phyloP scores from a whole-genome alignment of 1,284 basidiomycete species.

The Puccinia brachypodii region DNA sequence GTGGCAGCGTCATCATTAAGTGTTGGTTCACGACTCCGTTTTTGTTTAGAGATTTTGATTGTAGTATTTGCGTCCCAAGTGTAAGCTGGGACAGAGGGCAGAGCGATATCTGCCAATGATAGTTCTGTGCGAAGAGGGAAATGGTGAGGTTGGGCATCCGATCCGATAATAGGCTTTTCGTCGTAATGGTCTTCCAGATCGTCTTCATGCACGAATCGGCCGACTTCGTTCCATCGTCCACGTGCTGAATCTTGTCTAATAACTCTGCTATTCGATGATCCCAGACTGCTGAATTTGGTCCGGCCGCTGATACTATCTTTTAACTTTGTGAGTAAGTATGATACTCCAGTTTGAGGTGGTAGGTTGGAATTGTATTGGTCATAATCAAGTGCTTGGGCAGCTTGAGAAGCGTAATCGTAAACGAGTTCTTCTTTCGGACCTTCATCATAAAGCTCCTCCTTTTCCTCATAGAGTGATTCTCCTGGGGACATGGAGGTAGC shows the following conservation, averaged over 20 bases:
- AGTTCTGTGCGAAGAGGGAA: background rate
- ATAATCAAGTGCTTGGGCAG: background rate
- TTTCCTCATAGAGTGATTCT: background rate
- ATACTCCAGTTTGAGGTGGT: background rate
- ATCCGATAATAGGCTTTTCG: background rate
- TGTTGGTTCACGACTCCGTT: slow-evolving; percentile 5
- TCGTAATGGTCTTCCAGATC: background rate
- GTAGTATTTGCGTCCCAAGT: slow-evolving; percentile 31
- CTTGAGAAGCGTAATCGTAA: background rate
- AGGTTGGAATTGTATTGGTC: background rate
- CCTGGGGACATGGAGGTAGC: background rate
- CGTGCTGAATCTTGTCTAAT: slow-evolving; percentile 4
- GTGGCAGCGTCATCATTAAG: background rate
- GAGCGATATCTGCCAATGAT: slow-evolving; percentile 23
- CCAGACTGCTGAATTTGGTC: slow-evolving; percentile 25
- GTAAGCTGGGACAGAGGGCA: slow-evolving; percentile 26
- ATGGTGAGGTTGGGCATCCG: background rate
- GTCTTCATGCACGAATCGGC: slow-evolving; percentile 19
- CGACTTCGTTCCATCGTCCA: slow-evolving; percentile 44
- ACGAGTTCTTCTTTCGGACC: background rate
- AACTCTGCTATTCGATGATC: slow-evolving; percentile 1
- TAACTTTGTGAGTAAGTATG: slow-evolving; percentile 22
- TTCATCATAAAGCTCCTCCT: background rate
- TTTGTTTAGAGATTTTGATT: slow-evolving; percentile 4
- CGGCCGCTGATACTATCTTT: slow-evolving; percentile 46